Base-by-base conservation (phyloP, 1,139 yeast genomes). In the Geotrichum aggregatum region DNA sequence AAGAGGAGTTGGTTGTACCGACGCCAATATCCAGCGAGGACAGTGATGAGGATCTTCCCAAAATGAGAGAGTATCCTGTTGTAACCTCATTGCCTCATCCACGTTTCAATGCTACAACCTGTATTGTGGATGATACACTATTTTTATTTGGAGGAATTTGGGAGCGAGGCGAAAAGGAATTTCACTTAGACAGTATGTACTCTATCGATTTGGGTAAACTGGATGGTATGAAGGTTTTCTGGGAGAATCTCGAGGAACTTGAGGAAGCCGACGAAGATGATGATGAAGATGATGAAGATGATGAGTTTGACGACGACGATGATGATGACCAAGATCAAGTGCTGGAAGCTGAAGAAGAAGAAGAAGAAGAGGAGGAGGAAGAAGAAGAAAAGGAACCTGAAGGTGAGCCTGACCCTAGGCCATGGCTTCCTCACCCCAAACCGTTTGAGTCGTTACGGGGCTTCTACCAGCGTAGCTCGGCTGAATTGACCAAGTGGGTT, bases 361-460 rank as follows among this genome's bases (percentile, higher is more conserved):
- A 76, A 39, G 83, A 76, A 43, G 83, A 78, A 26, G 84, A 77
- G 31, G 85, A 76, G 26, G 86, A 77, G 40, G 87, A 77, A 34
- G 83, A 76, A 41, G 79, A 66, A 3, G 82, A 72, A 19, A 83
- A 75, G 43, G 84, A 76, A 6, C 87, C 79, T 54, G 68, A 63
- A 16, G 59, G 60, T 2, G 79, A 83, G 62, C 95, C 96, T 4
- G 98, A 92, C 68, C 85, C 85, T 44, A 79, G 96, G 68, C 96
- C 97, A 24, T 91, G 96, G 96, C 76, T 92, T 56, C 97, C 98
- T 44, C 97, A 89, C 67, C 98, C 98, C 44, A 89, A 91, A 65
- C 84, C 96, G n/a, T 92, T 92, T 64, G 98, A 92, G 69, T 72
- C 80, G 1, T 74, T 91, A 57, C 80, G 96, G 60, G 83, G 80